Evolutionary conservation across 140 eudicot species (phyloP).

Genomic region (Senecio squalidus): DNA sequence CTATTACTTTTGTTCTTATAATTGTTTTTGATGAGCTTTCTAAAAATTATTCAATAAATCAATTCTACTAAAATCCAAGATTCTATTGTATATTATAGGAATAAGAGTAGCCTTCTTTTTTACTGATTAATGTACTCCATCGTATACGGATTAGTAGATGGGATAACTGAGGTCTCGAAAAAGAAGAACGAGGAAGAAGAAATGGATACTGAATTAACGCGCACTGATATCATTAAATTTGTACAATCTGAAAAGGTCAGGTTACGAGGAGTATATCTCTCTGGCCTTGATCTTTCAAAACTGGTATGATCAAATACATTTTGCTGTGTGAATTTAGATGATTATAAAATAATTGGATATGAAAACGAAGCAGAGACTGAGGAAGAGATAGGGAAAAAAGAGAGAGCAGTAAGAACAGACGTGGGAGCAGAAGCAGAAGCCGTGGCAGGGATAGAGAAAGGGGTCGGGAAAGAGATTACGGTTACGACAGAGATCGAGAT

Average conservation of each 20-base stretch:
- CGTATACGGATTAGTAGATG: slow-evolving; percentile 70
- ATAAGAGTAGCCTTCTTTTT: neutral
- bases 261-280: slow-evolving; percentile 84
- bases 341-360: too few relatives aligned
- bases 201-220: slow-evolving; percentile 69
- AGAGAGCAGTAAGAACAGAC: too few relatives aligned
- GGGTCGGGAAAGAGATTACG: too few relatives aligned
- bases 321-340: too few relatives aligned
- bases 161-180: slow-evolving; percentile 41
- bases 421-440: too few relatives aligned
- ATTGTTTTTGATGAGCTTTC: slow-evolving; percentile 5
- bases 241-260: slow-evolving; percentile 81
- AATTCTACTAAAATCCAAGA: neutral
- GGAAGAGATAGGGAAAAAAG: too few relatives aligned
- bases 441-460: too few relatives aligned
- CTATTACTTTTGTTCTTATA: slow-evolving; percentile 5
- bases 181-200: slow-evolving; percentile 72
- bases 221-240: slow-evolving; percentile 80
- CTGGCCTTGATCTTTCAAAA: slow-evolving; percentile 93
- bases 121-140: slow-evolving; percentile 8
- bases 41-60: neutral
- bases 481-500: too few relatives aligned
- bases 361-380: too few relatives aligned
- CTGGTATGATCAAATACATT: slow-evolving; percentile 46
- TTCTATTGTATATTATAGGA: too few relatives aligned